Evolutionary conservation across 2,329 filamentous ascomycete genomes (phyloP).

Genomic region (Aureobasidium mangrovei): DNA sequence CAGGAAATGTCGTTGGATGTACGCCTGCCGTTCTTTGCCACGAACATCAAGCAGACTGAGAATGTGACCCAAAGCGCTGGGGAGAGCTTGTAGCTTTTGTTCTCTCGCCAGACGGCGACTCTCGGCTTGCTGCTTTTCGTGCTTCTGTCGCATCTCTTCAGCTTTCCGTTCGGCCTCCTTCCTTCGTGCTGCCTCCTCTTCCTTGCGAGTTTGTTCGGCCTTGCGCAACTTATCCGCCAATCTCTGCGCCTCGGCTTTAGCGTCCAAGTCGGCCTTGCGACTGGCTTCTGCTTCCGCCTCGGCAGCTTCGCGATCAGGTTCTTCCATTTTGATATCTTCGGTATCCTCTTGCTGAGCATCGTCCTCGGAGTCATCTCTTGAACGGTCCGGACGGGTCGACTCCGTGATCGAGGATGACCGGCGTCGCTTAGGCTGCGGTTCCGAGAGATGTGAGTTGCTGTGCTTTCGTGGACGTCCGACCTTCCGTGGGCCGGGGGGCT

Average conservation of each 20-base stretch:
- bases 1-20: constrained; percentile 15
- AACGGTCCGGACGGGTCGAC: constrained; percentile 20
- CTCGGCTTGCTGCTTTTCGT: constrained; percentile 17
- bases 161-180: constrained; percentile 18
- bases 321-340: constrained; percentile 15
- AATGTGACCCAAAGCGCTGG: constrained; percentile 15
- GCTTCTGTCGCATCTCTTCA: constrained; percentile 20
- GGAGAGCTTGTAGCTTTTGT: constrained; percentile 14
- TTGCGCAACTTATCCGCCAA: constrained; percentile 22
- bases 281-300: constrained; percentile 16
- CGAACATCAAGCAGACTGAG: constrained; percentile 1
- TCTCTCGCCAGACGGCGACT: constrained; percentile 2
- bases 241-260: constrained; percentile 18
- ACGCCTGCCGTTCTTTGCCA: constrained; percentile 5
- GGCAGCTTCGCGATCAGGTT: constrained; percentile 19
- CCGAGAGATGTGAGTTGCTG: constrained; percentile 21
- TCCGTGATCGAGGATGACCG: constrained; percentile 22
- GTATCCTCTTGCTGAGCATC: constrained; percentile 16
- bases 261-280: constrained; percentile 18
- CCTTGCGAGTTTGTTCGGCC: constrained; percentile 20
- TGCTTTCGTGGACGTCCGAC: constrained; percentile 22
- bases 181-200: constrained; percentile 17
- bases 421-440: constrained; percentile 20
- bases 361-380: constrained; percentile 15
- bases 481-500: constrained; percentile 22